phyloP scores from a whole-genome alignment of 805 yeast genomes.

The Alloascoidea hylecoeti region DNA sequence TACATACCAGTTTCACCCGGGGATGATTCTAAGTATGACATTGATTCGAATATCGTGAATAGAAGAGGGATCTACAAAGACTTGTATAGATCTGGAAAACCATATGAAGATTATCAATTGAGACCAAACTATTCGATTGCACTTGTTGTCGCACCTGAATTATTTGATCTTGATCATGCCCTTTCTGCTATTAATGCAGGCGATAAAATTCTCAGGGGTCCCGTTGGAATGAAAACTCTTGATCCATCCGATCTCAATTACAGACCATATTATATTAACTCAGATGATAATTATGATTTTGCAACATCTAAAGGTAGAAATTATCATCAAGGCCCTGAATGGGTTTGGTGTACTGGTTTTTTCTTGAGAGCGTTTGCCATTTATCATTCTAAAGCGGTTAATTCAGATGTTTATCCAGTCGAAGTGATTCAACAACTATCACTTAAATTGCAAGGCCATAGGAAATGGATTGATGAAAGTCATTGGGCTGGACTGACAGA shows the following conservation, averaged over 20 bases:
- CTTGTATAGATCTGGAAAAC: conserved; percentile 64
- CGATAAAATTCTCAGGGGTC: conserved; percentile 68
- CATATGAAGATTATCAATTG: conserved; percentile 86
- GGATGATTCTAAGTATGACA: conserved; percentile 45
- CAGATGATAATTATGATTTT: conserved; percentile 73
- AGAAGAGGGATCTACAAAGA: conserved; percentile 94
- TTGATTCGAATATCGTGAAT: conserved; percentile 56
- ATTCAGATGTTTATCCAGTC: conserved; percentile 16
- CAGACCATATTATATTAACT: conserved; percentile 75
- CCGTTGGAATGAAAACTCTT: conserved; percentile 80
- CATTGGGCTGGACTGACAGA: conserved; percentile 94
- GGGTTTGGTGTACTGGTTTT: conserved; percentile 91
- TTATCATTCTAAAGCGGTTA: conserved; percentile 18
- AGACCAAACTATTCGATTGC: conserved; percentile 91
- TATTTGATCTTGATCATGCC: conserved; percentile 54
- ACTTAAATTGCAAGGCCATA: conserved; percentile 46
- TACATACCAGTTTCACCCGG: conserved; percentile 55
- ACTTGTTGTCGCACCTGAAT: conserved; percentile 88
- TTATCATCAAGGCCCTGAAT: conserved; percentile 97
- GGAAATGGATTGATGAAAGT: conserved; percentile 56
- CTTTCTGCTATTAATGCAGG: conserved; percentile 54
- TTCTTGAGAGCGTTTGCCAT: conserved; percentile 63
- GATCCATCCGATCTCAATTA: conserved; percentile 91
- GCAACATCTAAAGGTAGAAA: conserved; percentile 92
- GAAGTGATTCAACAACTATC: conserved; percentile 46